Conservation (phyloP, 2,329 filamentous ascomycete species). For the Mycosphaerella sp. region DNA sequence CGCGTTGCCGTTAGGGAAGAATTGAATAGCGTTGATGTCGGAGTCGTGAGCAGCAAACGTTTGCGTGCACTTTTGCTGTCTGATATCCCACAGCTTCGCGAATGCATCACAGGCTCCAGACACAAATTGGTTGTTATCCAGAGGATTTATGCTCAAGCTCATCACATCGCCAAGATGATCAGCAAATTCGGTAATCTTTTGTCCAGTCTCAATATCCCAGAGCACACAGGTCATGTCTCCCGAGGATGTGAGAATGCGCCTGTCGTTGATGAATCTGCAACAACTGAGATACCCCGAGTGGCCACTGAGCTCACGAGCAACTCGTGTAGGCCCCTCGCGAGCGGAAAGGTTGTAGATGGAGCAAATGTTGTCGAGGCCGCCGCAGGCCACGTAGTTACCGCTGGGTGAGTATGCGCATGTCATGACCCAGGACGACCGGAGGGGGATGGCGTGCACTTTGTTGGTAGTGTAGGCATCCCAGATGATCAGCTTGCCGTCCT, state of each 20-base stretch:
- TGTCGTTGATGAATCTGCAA: slow-evolving; percentile 98
- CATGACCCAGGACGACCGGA: slow-evolving; percentile 99
- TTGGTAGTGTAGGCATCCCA: slow-evolving; percentile 99
- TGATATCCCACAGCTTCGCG: slow-evolving; percentile 98
- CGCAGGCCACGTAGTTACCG: slow-evolving; percentile 96
- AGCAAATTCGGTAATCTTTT: slow-evolving; percentile 95
- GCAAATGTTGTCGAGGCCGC: slow-evolving; percentile 98
- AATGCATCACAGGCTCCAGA: slow-evolving; percentile 99
- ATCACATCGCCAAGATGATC: slow-evolving; percentile 98
- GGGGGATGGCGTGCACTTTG: slow-evolving; percentile 96
- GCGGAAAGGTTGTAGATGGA: slow-evolving; percentile 99
- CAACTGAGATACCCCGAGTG: slow-evolving; percentile 97
- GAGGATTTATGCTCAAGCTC: slow-evolving; percentile 99
- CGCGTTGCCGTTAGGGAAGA: slow-evolving; percentile 97
- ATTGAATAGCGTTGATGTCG: slow-evolving; percentile 99
- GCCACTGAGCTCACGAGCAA: slow-evolving; percentile 89
- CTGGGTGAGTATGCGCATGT: slow-evolving; percentile 98
- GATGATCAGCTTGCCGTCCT: slow-evolving; percentile 99
- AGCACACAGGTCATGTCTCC: slow-evolving; percentile 99
- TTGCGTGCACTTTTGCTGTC: slow-evolving; percentile 95
- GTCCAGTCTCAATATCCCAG: slow-evolving; percentile 98
- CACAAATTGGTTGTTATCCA: slow-evolving; percentile 98
- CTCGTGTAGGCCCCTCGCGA: slow-evolving; percentile 91
- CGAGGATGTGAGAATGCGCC: slow-evolving; percentile 93
- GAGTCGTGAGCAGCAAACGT: slow-evolving; percentile 98